phyloP scores from a whole-genome alignment of 2,329 filamentous ascomycete species.

The Boeremia lycopersici region DNA sequence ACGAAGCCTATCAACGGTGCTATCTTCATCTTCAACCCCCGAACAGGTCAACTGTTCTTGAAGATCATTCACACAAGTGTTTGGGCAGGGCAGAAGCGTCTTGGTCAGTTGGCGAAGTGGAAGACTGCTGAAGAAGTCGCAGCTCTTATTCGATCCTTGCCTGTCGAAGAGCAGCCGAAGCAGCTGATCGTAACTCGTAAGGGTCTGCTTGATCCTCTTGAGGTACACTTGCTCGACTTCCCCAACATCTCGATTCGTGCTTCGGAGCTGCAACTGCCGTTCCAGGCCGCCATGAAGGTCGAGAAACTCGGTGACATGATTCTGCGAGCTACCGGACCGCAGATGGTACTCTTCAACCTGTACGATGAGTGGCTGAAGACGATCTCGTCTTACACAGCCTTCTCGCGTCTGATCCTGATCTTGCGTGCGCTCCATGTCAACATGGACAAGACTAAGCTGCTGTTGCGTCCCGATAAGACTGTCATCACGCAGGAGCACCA shows the following conservation, averaged over 20 bases:
- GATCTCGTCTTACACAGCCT: constrained; percentile 97
- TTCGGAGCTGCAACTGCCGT: constrained; percentile 93
- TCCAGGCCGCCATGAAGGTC: constrained; percentile 99
- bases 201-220: constrained; percentile 93
- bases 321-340: constrained; percentile 93
- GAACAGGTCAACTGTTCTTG: constrained; percentile 94
- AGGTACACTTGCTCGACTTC: constrained; percentile 97
- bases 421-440: constrained; percentile 95
- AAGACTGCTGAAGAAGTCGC: constrained; percentile 99
- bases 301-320: constrained; percentile 99
- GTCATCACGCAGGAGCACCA: constrained; percentile 99
- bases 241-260: constrained; percentile 98
- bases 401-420: constrained; percentile 92
- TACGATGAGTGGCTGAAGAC: constrained; percentile 99
- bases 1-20: constrained; percentile 99
- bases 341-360: constrained; percentile 99
- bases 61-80: constrained; percentile 99
- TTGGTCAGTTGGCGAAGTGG: constrained; percentile 98
- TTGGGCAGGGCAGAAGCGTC: constrained; percentile 98
- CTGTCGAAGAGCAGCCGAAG: constrained; percentile 97
- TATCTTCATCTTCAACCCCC: constrained; percentile 99
- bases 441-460: constrained; percentile 95
- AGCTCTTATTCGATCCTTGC: constrained; percentile 90
- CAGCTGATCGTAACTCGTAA: constrained; percentile 98
- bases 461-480: constrained; percentile 93